phyloP scores from a whole-genome alignment of 495 filamentous ascomycete genomes.

The Zalerion maritima region DNA sequence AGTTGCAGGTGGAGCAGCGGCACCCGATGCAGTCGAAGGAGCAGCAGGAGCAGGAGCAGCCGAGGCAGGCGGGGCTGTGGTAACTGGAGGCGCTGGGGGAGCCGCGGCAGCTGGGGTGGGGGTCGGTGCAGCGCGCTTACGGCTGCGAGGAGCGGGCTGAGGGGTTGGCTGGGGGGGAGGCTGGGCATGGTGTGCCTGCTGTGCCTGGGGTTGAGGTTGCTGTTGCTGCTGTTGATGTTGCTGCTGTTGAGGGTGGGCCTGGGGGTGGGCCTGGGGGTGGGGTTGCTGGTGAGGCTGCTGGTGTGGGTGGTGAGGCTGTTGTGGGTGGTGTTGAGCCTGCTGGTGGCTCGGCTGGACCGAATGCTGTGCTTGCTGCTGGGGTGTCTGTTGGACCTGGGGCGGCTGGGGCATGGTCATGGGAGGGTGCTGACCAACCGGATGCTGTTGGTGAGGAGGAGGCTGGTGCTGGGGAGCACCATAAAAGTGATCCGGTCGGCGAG shows the following conservation, averaged over 20 bases:
- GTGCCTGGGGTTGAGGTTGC: constrained; percentile 1
- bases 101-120: constrained; percentile 9
- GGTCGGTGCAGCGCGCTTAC: constrained; percentile 5
- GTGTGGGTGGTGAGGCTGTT: constrained; percentile 8
- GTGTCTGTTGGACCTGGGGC: constrained; percentile 13
- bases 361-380: constrained; percentile 27
- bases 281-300: constrained; percentile 7
- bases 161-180: constrained; percentile 1
- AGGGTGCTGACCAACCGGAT: constrained; percentile 24
- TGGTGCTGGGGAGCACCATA: constrained; percentile 11
- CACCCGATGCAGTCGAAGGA: constrained; percentile 11
- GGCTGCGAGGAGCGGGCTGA: constrained; percentile 6
- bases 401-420: constrained; percentile 23
- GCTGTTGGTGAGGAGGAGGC: constrained; percentile 18
- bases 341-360: constrained; percentile 14
- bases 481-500: too few species aligned
- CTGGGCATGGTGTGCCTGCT: background rate
- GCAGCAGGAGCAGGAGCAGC: constrained; percentile 10
- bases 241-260: constrained; percentile 13
- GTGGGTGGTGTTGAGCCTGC: constrained; percentile 8
- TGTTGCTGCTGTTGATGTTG: constrained; percentile 13
- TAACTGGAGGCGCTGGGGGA: constrained; percentile 10
- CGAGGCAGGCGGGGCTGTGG: constrained; percentile 10
- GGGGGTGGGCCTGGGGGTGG: constrained; percentile 10
- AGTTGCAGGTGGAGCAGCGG: constrained; percentile 13